phyloP scores from a whole-genome alignment of 495 filamentous ascomycete genomes.

The Xylaria cubensis region DNA sequence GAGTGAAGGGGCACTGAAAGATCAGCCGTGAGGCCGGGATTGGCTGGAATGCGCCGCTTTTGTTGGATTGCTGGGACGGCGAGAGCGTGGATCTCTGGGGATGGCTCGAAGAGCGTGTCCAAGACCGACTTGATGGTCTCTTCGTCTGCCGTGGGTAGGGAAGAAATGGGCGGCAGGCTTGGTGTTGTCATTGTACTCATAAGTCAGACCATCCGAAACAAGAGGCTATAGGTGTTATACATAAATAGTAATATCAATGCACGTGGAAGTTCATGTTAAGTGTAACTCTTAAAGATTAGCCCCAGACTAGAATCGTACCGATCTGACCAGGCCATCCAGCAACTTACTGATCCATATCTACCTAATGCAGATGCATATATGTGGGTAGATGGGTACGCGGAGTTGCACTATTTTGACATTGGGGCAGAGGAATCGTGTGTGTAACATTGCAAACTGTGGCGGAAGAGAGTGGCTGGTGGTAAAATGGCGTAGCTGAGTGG shows the following conservation, averaged over 20 bases:
- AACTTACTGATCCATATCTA: no score
- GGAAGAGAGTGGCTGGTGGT: no score
- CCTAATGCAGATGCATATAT: no score
- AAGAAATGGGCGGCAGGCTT: constrained; percentile 33
- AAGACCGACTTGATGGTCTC: constrained; percentile 57
- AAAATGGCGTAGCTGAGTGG: no score
- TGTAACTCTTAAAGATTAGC: background rate
- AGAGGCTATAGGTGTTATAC: background rate
- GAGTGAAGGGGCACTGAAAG: constrained; percentile 22
- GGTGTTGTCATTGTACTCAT: constrained; percentile 24
- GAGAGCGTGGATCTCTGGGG: constrained; percentile 72
- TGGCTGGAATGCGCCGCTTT: constrained; percentile 45
- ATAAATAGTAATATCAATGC: background rate
- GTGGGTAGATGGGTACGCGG: no score
- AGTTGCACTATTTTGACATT: no score
- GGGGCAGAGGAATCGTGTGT: no score
- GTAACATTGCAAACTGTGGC: no score
- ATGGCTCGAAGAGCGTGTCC: constrained; percentile 88
- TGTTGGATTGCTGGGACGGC: constrained; percentile 69
- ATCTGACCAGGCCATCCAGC: no score
- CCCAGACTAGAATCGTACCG: no score
- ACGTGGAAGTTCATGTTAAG: background rate
- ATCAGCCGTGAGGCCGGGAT: constrained; percentile 5
- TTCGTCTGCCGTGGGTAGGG: constrained; percentile 29
- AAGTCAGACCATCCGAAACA: background rate